These are phyloP conservation scores for Auricularia sp. DNA, from an alignment of 768 basidiomycete genomes.

Conservation along the genomic window DNA sequence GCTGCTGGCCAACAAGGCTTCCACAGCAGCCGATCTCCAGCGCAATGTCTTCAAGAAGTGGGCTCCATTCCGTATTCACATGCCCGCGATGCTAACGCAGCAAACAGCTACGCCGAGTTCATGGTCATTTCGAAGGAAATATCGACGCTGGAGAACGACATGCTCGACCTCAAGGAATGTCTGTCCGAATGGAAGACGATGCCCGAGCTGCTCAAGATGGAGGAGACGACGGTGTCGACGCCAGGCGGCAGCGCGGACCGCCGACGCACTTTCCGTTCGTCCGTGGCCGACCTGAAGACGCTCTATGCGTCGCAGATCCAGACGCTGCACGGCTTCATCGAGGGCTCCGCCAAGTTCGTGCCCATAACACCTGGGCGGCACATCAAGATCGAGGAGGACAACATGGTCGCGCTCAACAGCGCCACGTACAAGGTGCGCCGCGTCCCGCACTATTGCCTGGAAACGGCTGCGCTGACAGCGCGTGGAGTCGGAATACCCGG, in stretches of 20 bases:
- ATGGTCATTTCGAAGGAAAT: constrained; percentile 97
- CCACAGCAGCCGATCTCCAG: constrained; percentile 73
- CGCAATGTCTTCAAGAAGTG: constrained; percentile 93
- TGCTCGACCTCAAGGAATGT: constrained; percentile 92
- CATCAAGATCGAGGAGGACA: constrained; percentile 76
- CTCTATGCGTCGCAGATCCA: constrained; percentile 95
- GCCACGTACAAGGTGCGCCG: constrained; percentile 71
- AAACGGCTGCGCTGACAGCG: neutral
- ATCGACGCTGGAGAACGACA: constrained; percentile 89
- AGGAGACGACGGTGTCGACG: constrained; percentile 57
- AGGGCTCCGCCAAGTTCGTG: constrained; percentile 91
- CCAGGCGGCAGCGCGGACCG: constrained; percentile 42
- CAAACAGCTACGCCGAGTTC: constrained; percentile 84
- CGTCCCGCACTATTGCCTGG: too few relatives aligned
- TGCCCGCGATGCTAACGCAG: neutral
- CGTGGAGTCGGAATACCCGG: constrained; percentile 52
- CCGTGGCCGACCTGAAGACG: constrained; percentile 88
- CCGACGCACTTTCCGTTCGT: constrained; percentile 66
- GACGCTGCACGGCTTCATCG: constrained; percentile 76
- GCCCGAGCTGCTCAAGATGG: constrained; percentile 86
- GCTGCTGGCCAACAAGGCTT: constrained; percentile 56
- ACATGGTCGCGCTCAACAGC: constrained; percentile 75
- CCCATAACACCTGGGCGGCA: constrained; percentile 88
- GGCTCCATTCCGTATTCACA: constrained; percentile 9
- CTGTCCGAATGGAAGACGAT: constrained; percentile 94